Evolutionary conservation across 164 flowering plant species (phyloP).

Genomic region (Nymphaea thermarum): DNA sequence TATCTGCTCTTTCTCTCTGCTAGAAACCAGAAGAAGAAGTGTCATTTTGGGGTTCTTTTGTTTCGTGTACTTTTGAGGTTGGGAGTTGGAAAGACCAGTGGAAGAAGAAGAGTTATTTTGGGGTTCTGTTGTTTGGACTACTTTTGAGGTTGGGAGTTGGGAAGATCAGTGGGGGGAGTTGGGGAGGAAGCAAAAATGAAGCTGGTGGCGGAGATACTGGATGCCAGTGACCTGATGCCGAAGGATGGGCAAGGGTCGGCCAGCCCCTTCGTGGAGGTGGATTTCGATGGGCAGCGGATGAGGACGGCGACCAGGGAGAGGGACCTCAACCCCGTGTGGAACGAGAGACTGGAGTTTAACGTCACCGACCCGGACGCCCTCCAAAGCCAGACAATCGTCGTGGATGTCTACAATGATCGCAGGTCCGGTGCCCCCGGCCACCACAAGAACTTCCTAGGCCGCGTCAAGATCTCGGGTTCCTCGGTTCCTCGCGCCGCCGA

Average conservation of each 20-base stretch:
- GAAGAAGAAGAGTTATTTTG: too few species aligned
- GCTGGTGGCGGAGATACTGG: slow-evolving; percentile 67
- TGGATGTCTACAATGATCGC: slow-evolving; percentile 48
- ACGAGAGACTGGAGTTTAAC: slow-evolving; percentile 57
- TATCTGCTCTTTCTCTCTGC: neutral
- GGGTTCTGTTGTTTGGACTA: too few species aligned
- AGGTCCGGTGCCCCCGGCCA: slow-evolving; percentile 12
- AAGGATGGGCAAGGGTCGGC: slow-evolving; percentile 84
- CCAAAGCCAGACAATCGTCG: slow-evolving; percentile 35
- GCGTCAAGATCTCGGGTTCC: slow-evolving; percentile 61
- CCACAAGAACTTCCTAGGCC: slow-evolving; percentile 67
- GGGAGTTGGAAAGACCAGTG: too few species aligned
- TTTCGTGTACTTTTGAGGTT: too few species aligned
- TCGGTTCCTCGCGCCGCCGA: slow-evolving; percentile 50
- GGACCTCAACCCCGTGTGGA: slow-evolving; percentile 75
- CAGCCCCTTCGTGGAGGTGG: slow-evolving; percentile 71
- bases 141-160: too few species aligned
- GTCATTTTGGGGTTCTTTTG: too few species aligned
- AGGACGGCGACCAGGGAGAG: slow-evolving; percentile 53
- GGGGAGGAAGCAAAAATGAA: slow-evolving; percentile 11
- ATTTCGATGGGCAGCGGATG: slow-evolving; percentile 44
- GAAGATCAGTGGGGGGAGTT: neutral
- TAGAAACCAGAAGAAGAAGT: too few species aligned
- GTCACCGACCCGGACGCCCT: slow-evolving; percentile 29
- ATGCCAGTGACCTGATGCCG: slow-evolving; percentile 77